Evolutionary conservation across 2,329 filamentous ascomycete species (phyloP), one percentile per base, ranked within the genome.

Genomic region (Fusarium setosum): DNA sequence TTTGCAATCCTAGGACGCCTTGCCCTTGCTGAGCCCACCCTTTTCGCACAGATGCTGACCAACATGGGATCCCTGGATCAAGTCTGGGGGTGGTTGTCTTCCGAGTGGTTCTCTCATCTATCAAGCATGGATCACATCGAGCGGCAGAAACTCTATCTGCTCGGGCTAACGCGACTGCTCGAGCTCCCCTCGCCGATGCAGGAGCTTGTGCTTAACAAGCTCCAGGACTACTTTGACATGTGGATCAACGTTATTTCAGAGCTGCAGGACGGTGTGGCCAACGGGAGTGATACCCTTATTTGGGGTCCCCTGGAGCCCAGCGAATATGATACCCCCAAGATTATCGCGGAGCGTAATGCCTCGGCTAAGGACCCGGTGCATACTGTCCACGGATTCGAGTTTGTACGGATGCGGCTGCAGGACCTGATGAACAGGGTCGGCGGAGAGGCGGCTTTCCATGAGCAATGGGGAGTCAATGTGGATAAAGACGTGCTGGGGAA

Each of bases 1-100:
- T 91, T 97, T 73, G 87, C 88, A 5, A 88, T 98, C 3, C 83
- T 99, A 3, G 90, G 93, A 3, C 90, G 94, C 2, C 85, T 98
- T 15, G 87, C 90, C 0, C 80, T 97, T 3, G 89, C 90, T 1
- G 91, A 91, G 34, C 92, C 94, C 1, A 78, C 79, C 3, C 81
- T 92, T 3, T 91, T 97, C 67, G 80, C 90, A 5, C 82, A 86
- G 17, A 80, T 88, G 76, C 76, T 90, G 17, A 76, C 77, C 17
- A 78, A 80, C 4, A 78, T 84, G 59, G 81, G 81, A 2, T 72
- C 76, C 8, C 65, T 87, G 5, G 81, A 84, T 4, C 78, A 82
- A 40, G 81, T 86, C 8, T 90, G 87, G 87, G 70, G 73, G 7
- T 90, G 88, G 88, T 80, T 90, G 6, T 82, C 82, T 31, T 72